phyloP scores from a whole-genome alignment of 2,329 filamentous ascomycete species.

The Zymoseptoria passerinii region DNA sequence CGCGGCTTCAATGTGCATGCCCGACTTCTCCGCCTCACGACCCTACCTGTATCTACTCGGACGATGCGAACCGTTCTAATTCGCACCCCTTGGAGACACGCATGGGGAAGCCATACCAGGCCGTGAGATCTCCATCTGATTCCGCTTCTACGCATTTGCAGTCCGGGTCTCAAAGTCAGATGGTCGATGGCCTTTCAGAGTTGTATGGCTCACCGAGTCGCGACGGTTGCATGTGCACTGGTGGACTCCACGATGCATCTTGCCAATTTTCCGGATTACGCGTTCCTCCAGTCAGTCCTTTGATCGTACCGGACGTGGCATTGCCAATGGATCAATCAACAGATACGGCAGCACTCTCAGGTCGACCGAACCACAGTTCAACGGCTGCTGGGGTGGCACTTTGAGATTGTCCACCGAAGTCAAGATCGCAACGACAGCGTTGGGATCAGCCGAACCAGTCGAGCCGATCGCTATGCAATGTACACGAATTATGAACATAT shows the following conservation, averaged over 20 bases:
- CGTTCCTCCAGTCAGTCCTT: conserved; percentile 4
- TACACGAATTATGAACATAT: not conserved
- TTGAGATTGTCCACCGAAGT: not conserved
- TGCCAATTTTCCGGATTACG: conserved; percentile 14
- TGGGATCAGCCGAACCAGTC: not conserved
- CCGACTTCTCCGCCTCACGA: not conserved
- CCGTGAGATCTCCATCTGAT: conserved; percentile 1
- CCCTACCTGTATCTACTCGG: not conserved
- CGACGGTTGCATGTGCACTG: conserved; percentile 15
- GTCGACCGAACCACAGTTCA: not conserved
- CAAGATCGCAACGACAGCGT: not conserved
- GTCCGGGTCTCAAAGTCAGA: not conserved
- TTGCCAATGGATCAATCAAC: not conserved
- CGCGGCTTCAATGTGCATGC: not conserved
- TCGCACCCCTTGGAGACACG: not conserved
- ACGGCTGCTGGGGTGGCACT: no score
- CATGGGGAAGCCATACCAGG: not conserved
- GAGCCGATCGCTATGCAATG: not conserved
- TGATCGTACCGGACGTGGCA: not conserved
- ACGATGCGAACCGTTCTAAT: not conserved
- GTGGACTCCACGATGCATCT: conserved; percentile 11
- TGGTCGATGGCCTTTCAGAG: conserved; percentile 6
- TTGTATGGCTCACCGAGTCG: conserved; percentile 12
- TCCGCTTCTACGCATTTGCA: conserved; percentile 1
- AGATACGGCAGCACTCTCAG: not conserved